Conservation (phyloP, 371 early-diverging fungal species). For the Coemansia linderi region DNA sequence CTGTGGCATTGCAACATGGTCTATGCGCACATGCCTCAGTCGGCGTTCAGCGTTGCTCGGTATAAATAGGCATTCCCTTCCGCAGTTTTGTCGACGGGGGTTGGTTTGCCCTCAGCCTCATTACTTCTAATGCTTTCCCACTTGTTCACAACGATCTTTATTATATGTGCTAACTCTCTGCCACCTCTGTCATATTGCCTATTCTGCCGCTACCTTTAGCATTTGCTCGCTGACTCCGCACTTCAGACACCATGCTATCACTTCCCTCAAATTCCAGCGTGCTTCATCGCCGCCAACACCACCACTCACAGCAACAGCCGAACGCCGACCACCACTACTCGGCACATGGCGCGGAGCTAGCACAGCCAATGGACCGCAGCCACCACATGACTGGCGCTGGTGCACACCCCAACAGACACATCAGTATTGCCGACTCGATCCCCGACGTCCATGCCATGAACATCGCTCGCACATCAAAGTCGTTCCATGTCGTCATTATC, state of each 20-base stretch:
- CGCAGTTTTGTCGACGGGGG: neutral
- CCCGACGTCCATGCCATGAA: slow-evolving; percentile 28
- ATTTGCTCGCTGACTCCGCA: neutral
- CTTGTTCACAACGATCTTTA: neutral
- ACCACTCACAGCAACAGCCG: neutral
- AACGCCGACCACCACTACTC: neutral
- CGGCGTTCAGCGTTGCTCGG: neutral
- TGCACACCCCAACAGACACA: neutral
- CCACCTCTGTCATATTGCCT: neutral
- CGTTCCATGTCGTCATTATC: slow-evolving; percentile 54
- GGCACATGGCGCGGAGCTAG: neutral
- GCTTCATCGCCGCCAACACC: slow-evolving; percentile 9
- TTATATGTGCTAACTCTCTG: neutral
- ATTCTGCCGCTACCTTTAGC: neutral
- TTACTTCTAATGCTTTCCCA: neutral
- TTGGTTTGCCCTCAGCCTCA: neutral
- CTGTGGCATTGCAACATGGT: neutral
- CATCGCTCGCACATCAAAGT: slow-evolving; percentile 47
- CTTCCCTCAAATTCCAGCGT: neutral
- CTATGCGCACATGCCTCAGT: neutral
- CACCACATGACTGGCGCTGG: neutral
- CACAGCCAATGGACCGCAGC: neutral
- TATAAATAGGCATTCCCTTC: neutral
- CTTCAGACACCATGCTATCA: neutral
- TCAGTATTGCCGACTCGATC: slow-evolving; percentile 15